Base-by-base conservation (phyloP, 2,329 filamentous ascomycete genomes). In the Curvularia sp. region DNA sequence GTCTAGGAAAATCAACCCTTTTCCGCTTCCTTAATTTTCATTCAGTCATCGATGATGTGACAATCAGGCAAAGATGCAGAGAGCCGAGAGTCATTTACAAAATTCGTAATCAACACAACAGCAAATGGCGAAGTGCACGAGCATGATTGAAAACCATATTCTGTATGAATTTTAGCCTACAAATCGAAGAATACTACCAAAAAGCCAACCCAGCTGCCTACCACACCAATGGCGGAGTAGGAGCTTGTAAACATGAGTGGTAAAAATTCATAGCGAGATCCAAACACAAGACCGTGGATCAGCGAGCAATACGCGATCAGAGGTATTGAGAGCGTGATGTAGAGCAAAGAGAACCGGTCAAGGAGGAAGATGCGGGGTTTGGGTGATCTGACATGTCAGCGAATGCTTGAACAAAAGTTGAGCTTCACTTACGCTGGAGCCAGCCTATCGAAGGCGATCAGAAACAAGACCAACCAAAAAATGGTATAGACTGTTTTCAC, bases 181-280 rank as follows among this genome's bases (percentile, higher is more conserved):
- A 71, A 70, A 42, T 75, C 69, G 31, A 97, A 93, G 79, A 94
- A 98, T 50, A 98, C 93, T 31, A 96, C 91, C 81, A 93, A 87
- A 75, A 97, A 97, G 9, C 95, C 93, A 41, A 97, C 71, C 94
- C 94, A 98, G 79, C 95, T 98, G 3, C 92, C 93, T 18, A 97
- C 88, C 0, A 98, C 93, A n/a, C 95, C 95, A 57, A 98, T 82
- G 4, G 95, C 95, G 33, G 90, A 92, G 77, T 98, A 99, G 12
- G 91, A 90, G 81, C 94, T 98, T 67, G 89, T 97, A 74, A 98
- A 95, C 94, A 99, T 98, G 68, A 98, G 81, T 26, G 95, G 95
- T 54, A 99, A 79, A 77, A 98, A 99, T 78, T 97, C 92, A 69
- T 91, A 92, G 63, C 82, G 86, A 70, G 87, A 85, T 0, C 93